phyloP scores from a whole-genome alignment of 2,329 filamentous ascomycete genomes.

The Emydomyces testavorans region DNA sequence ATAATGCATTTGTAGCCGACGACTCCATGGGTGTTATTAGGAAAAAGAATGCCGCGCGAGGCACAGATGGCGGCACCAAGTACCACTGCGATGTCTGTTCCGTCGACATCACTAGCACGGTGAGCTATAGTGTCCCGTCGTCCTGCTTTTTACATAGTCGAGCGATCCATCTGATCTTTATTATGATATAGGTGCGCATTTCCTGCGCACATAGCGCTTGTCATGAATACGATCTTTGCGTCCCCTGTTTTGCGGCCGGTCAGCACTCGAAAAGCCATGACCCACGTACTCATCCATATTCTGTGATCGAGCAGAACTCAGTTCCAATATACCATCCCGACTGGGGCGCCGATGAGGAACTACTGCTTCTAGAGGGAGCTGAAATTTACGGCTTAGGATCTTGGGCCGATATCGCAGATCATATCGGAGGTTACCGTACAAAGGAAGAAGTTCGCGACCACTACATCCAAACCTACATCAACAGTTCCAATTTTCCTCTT shows the following conservation, averaged over 20 bases:
- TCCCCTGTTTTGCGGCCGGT: conserved; percentile 82
- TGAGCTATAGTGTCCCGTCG: conserved; percentile 38
- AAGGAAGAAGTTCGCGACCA: conserved; percentile 96
- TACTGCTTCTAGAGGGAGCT: conserved; percentile 83
- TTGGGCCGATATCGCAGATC: conserved; percentile 95
- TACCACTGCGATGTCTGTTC: conserved; percentile 97
- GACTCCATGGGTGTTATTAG: conserved; percentile 77
- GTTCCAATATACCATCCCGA: conserved; percentile 91
- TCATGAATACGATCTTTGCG: conserved; percentile 92
- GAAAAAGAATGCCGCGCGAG: conserved; percentile 80
- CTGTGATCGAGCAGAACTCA: conserved; percentile 95
- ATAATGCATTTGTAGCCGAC: conserved; percentile 16
- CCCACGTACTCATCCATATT: conserved; percentile 73
- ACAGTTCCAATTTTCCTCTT: conserved; percentile 73
- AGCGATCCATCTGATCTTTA: conserved; percentile 1
- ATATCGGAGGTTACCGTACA: conserved; percentile 86
- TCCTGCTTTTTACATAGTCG: conserved; percentile 1
- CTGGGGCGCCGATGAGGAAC: conserved; percentile 94
- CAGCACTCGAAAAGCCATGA: conserved; percentile 73
- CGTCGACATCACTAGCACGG: conserved; percentile 91
- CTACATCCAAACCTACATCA: conserved; percentile 77
- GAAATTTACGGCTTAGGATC: conserved; percentile 94
- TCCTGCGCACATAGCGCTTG: conserved; percentile 74
- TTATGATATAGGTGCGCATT: conserved; percentile 68
- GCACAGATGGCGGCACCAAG: conserved; percentile 79